Conservation (phyloP, 2,329 filamentous ascomycete species). For the Botrytis tulipae region DNA sequence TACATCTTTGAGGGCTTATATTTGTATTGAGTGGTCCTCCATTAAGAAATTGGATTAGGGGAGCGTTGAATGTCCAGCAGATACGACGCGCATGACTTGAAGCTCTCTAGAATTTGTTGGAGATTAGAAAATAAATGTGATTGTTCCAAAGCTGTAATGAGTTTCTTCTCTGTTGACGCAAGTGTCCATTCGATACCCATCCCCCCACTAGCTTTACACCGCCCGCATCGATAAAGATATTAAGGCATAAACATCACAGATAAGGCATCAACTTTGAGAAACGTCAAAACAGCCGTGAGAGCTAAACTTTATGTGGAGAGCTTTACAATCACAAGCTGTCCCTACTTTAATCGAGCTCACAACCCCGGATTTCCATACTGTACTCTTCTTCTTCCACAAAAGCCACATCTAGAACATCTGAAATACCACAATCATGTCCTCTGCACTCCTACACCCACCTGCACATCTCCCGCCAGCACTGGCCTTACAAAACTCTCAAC, state of each 20-base stretch:
- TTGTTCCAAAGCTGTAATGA: neutral
- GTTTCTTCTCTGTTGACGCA: neutral
- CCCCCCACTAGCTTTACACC: slow-evolving; percentile 7
- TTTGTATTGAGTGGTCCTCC: slow-evolving; percentile 10
- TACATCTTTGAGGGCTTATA: slow-evolving; percentile 23
- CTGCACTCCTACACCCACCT: slow-evolving; percentile 56
- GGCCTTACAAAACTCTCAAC: slow-evolving; percentile 58
- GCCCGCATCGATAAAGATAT: neutral
- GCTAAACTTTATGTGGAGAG: slow-evolving; percentile 9
- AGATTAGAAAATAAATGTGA: neutral
- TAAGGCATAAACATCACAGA: neutral
- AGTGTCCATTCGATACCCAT: slow-evolving; percentile 9
- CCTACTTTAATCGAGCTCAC: neutral
- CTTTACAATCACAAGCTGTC: slow-evolving; percentile 16
- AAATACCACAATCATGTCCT: slow-evolving; percentile 44
- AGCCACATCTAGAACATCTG: neutral
- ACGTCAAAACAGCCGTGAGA: neutral
- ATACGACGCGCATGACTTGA: slow-evolving; percentile 9
- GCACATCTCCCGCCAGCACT: slow-evolving; percentile 55
- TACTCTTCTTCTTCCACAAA: neutral
- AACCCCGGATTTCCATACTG: slow-evolving; percentile 10
- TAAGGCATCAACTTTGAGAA: slow-evolving; percentile 6
- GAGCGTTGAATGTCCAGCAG: slow-evolving; percentile 1
- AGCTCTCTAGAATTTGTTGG: neutral
- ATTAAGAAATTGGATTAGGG: slow-evolving; percentile 17